A percentile compares a stretch with the other conserved stretches of the same genome.
phyloP scores from a whole-genome alignment of 805 yeast species.

The Kodamaea kakaduensis region DNA sequence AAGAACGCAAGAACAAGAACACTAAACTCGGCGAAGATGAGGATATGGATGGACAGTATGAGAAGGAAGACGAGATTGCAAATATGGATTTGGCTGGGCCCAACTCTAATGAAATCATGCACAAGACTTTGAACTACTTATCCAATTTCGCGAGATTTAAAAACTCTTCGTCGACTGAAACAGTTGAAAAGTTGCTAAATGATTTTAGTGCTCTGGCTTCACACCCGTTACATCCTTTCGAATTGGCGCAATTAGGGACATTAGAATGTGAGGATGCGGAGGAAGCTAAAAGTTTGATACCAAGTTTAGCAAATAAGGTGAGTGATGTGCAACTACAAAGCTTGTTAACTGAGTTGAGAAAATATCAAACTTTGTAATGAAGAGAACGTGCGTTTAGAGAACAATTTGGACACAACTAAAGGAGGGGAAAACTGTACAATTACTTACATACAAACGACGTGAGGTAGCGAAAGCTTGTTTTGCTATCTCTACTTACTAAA shows the following conservation, averaged over 20 bases:
- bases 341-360: slow-evolving; percentile 80
- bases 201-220: slow-evolving; percentile 54
- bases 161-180: slow-evolving; percentile 87
- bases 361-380: slow-evolving; percentile 41
- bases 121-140: slow-evolving; percentile 85
- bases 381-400: no score
- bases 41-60: slow-evolving; percentile 26
- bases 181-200: slow-evolving; percentile 82
- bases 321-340: slow-evolving; percentile 84
- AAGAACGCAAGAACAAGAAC: slow-evolving; percentile 49
- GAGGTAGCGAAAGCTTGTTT: no score
- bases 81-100: slow-evolving; percentile 56
- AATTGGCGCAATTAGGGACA: slow-evolving; percentile 86
- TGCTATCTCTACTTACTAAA: no score
- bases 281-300: slow-evolving; percentile 92
- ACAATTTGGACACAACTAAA: no score
- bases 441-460: no score
- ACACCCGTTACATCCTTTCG: slow-evolving; percentile 82
- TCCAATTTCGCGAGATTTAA: slow-evolving; percentile 84
- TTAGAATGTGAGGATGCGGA: slow-evolving; percentile 94
- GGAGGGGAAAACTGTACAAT: no score
- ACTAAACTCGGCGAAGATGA: slow-evolving; percentile 29
- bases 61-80: slow-evolving; percentile 43
- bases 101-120: slow-evolving; percentile 80
- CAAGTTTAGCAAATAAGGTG: slow-evolving; percentile 77